Percentiles rank a stretch among this genome's conserved stretches.
These are phyloP conservation scores for Alopecurus myosuroides DNA, from an alignment of 176 grass and related monocot genomes.

Conservation along the genomic window DNA sequence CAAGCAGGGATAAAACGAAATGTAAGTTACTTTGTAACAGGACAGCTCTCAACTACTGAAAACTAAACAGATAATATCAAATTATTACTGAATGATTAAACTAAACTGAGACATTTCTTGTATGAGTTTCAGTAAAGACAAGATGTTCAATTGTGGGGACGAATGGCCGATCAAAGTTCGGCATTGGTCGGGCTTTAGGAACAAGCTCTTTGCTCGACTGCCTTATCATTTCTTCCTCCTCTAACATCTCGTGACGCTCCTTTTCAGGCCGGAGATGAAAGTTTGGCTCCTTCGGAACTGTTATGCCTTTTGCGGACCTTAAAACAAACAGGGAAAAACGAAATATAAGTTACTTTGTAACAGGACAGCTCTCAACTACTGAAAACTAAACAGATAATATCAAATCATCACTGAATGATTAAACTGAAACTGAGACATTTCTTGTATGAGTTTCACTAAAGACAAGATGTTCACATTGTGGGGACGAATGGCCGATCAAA, in stretches of 20 bases:
- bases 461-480: no score
- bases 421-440: not conserved
- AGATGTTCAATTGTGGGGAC: no score
- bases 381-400: not conserved
- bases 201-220: no score
- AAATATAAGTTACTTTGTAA: conserved; percentile 14
- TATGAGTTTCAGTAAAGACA: no score
- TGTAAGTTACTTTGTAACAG: not conserved
- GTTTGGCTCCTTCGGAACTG: conserved; percentile 75
- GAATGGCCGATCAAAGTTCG: no score
- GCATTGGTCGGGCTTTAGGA: no score
- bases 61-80: not conserved
- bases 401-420: not conserved
- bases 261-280: no score
- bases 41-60: not conserved
- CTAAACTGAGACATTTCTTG: not conserved
- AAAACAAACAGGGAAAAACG: conserved; percentile 1
- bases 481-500: no score
- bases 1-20: conserved; percentile 14
- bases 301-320: conserved; percentile 74
- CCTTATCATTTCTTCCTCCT: no score
- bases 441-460: not conserved
- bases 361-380: not conserved
- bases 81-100: not conserved
- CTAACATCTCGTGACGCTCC: no score